Base-by-base conservation (phyloP, 1,284 basidiomycete genomes). In the Vanrija sp. region DNA sequence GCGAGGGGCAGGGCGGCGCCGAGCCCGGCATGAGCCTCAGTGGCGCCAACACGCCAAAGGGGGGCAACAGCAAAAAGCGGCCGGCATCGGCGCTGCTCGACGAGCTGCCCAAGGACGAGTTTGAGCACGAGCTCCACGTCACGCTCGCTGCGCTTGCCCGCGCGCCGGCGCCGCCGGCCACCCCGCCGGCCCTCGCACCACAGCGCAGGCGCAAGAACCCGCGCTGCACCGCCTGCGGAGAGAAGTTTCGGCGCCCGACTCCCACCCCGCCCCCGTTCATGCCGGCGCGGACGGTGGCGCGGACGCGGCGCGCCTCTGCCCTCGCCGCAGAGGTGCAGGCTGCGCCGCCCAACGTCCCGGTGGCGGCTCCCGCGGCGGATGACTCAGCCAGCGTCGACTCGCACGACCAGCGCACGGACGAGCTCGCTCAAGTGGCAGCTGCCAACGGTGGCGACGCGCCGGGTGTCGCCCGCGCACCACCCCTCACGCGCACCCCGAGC, bases 1-100 rank as follows among this genome's bases (percentile, higher is more conserved):
- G 63, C n/a, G 57, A 62, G 9, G 63, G 62, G 16, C 53, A 54
- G n/a, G 64, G 62, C 6, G 67, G 65, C 42, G 54, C 59, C n/a
- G 46, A 49, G 27, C 23, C 41, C 8, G 20, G 45, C 22, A 27
- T 12, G 23, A 8, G 25, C 12, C 31, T 9, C 15, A 31, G 12
- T 31, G 31, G 31, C 31, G 31, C 31, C 31, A 31, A 31, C 31
- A 31, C 31, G 31, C 31, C 31, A 7, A 31, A 31, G 31, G 31
- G 9, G 2, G 10, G 31, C 31, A 31, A 14, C n/a, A n/a, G n/a
- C 31, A 31, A 31, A 14, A 31, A 31, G 31, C 31, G 31, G 31
- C 9, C 10, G 12, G 31, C 31, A 12, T 12, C 31, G 31, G 31
- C 31, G 31, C 12, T 14, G 10, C 15, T 31, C 12, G 31, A 31